phyloP scores from a whole-genome alignment of 257 asterid genomes.

The Solanum piurae region DNA sequence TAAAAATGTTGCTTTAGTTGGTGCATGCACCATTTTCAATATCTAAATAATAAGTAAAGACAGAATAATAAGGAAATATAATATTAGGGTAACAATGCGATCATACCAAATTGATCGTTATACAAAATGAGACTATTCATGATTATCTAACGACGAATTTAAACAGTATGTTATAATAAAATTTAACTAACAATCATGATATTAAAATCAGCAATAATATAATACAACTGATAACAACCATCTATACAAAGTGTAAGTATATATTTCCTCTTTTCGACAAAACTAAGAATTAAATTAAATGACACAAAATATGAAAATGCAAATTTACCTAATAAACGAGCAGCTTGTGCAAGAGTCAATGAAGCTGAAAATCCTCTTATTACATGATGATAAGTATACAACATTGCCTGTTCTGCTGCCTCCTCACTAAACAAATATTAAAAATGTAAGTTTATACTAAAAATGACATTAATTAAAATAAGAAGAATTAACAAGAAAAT shows the following conservation, averaged over 20 bases:
- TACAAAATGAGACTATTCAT: neutral
- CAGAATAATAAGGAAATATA: neutral
- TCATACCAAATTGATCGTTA: too few relatives aligned
- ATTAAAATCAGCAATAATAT: too few relatives aligned
- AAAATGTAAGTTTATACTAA: neutral
- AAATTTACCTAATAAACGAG: neutral
- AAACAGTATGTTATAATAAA: too few relatives aligned
- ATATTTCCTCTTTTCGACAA: neutral
- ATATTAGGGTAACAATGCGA: neutral
- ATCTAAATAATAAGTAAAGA: neutral
- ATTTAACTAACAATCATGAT: too few relatives aligned
- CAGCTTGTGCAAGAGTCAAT: conserved; percentile 8
- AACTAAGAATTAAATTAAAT: neutral
- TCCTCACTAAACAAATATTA: neutral
- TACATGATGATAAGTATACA: conserved; percentile 2
- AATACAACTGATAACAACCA: neutral
- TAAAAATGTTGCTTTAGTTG: neutral
- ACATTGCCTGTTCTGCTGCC: conserved; percentile 3
- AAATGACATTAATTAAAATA: neutral
- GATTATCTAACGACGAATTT: neutral
- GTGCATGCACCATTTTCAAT: neutral
- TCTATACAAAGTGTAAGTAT: neutral
- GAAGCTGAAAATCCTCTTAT: conserved; percentile 11
- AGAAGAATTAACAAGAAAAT: neutral
- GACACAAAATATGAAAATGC: neutral